These are phyloP conservation scores for Testicularia cyperi DNA, from an alignment of 1,284 basidiomycete species.

Conservation along the genomic window DNA sequence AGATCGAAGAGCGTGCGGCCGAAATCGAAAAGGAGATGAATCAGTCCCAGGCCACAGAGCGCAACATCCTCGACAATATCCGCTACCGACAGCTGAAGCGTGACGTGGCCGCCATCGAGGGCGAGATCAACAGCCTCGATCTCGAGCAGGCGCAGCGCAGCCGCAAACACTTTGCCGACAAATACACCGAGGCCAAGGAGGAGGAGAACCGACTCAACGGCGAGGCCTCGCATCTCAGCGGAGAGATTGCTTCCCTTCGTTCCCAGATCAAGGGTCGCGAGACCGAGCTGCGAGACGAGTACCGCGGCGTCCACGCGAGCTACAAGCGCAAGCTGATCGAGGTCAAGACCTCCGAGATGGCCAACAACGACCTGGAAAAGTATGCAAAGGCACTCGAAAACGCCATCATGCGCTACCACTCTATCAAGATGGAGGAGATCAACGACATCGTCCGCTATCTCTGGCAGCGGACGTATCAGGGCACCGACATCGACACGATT, in stretches of 20 bases:
- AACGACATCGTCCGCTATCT: conserved; percentile 76
- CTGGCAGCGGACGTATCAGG: conserved; percentile 99
- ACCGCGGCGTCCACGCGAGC: conserved; percentile 78
- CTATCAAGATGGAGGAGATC: conserved; percentile 99
- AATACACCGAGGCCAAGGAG: conserved; percentile 72
- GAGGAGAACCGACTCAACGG: conserved; percentile 72
- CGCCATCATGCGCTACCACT: conserved; percentile 96
- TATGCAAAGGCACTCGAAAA: conserved; percentile 90
- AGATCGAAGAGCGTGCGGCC: conserved; percentile 32
- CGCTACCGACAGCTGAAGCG: conserved; percentile 72
- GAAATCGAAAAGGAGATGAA: conserved; percentile 59
- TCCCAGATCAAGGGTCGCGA: conserved; percentile 64
- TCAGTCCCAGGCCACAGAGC: conserved; percentile 59
- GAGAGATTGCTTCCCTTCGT: conserved; percentile 48
- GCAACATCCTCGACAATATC: conserved; percentile 82
- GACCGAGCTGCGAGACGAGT: conserved; percentile 75
- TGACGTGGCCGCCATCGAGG: conserved; percentile 71
- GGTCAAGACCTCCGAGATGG: conserved; percentile 69
- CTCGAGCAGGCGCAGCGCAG: conserved; percentile 41
- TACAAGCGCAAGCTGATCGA: conserved; percentile 89
- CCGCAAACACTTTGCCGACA: conserved; percentile 76
- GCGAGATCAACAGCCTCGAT: conserved; percentile 68
- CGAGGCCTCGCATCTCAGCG: conserved; percentile 64
- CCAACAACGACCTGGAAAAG: conserved; percentile 72
- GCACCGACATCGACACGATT: conserved; percentile 97